Evolutionary conservation across 2,329 filamentous ascomycete species (phyloP).

Genomic region (Sporothrix luriei): DNA sequence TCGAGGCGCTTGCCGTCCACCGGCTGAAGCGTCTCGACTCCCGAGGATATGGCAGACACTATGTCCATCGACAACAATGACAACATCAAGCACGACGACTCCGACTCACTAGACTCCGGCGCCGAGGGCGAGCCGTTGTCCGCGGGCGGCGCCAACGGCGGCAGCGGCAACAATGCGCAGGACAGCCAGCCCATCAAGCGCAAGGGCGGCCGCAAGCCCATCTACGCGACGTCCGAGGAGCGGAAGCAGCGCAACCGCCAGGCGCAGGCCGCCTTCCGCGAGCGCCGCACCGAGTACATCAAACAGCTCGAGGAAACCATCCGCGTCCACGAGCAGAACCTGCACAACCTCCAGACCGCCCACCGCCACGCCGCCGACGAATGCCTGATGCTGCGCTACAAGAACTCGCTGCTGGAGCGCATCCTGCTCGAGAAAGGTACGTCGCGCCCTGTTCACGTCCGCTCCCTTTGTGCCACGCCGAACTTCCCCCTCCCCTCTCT

Average conservation of each 20-base stretch:
- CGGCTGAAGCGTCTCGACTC: conserved; percentile 46
- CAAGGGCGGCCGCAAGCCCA: conserved; percentile 98
- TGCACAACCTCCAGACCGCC: conserved; percentile 89
- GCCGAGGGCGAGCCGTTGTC: conserved; percentile 58
- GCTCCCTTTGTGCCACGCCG: background rate
- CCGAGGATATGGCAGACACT: conserved; percentile 63
- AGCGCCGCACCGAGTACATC: conserved; percentile 97
- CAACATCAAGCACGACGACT: conserved; percentile 59
- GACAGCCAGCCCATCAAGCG: conserved; percentile 77
- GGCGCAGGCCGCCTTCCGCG: conserved; percentile 94
- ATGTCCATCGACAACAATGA: conserved; percentile 69
- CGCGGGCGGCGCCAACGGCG: conserved; percentile 41
- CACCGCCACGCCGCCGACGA: conserved; percentile 94
- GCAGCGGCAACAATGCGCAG: conserved; percentile 46
- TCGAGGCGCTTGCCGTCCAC: conserved; percentile 48
- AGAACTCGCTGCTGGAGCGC: conserved; percentile 93
- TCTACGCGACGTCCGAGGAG: conserved; percentile 98
- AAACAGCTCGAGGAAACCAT: conserved; percentile 98
- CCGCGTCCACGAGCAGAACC: conserved; percentile 91
- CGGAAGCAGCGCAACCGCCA: conserved; percentile 96
- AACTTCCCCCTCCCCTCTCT: too few relatives aligned
- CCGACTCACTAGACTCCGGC: conserved; percentile 63
- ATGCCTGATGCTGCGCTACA: conserved; percentile 96
- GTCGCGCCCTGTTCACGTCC: background rate
- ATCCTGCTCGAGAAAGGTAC: conserved; percentile 94